Percentiles rank a stretch among this genome's conserved stretches.
These are phyloP conservation scores for Zygosaccharomyces pseudorouxii DNA, from an alignment of 805 yeast species.

Conservation along the genomic window DNA sequence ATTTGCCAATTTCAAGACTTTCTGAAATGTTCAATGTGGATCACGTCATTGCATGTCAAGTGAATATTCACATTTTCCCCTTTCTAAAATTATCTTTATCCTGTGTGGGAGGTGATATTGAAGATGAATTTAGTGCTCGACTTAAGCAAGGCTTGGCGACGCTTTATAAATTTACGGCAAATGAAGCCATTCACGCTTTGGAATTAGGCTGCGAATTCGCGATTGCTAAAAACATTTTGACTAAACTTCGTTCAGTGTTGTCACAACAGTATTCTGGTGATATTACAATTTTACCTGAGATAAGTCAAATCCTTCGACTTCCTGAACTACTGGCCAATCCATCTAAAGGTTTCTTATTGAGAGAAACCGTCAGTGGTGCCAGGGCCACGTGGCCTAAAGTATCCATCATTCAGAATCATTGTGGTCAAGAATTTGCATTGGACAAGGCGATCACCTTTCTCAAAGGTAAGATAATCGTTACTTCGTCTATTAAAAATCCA, in stretches of 20 bases:
- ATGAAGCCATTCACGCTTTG: constrained; percentile 75
- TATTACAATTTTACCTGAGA: constrained; percentile 83
- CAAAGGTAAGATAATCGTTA: constrained; percentile 54
- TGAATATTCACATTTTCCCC: constrained; percentile 94
- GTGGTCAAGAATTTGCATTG: constrained; percentile 81
- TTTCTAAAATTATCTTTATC: constrained; percentile 63
- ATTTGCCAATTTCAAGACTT: constrained; percentile 81
- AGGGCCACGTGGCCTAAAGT: constrained; percentile 92
- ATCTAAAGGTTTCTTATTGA: constrained; percentile 64
- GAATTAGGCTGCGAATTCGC: constrained; percentile 74
- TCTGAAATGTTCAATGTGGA: constrained; percentile 97
- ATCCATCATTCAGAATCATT: constrained; percentile 79
- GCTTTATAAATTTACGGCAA: constrained; percentile 53
- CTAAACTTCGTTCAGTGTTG: constrained; percentile 68
- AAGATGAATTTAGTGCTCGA: constrained; percentile 53
- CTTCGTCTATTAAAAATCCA: constrained; percentile 31
- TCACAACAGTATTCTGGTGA: constrained; percentile 91
- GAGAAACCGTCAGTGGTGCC: constrained; percentile 70
- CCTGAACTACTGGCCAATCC: constrained; percentile 73
- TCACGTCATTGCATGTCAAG: constrained; percentile 96
- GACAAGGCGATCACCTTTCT: constrained; percentile 72
- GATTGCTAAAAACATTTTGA: constrained; percentile 62
- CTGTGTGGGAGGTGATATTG: constrained; percentile 65
- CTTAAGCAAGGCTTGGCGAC: constrained; percentile 49
- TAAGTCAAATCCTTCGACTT: constrained; percentile 51